A percentile compares a stretch with the other conserved stretches of the same genome.
These are phyloP conservation scores for Saccharum spontaneum DNA, from an alignment of 176 grass and related monocot genomes.

Conservation along the genomic window DNA sequence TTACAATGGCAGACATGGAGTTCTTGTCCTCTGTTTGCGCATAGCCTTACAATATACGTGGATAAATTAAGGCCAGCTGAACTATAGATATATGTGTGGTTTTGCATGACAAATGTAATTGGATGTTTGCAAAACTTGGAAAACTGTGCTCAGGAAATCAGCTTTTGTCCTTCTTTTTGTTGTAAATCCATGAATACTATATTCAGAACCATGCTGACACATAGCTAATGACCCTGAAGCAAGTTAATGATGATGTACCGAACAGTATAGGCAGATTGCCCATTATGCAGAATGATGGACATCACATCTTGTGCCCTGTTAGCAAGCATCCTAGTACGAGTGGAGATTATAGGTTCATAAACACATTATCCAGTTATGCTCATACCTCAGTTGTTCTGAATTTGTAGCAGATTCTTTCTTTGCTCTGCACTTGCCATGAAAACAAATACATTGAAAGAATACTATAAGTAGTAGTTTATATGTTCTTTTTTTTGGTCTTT, in stretches of 20 bases:
- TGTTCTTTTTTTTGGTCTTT: background rate
- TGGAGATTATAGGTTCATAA: conserved; percentile 15
- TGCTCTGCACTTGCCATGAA: background rate
- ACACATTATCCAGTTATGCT: background rate
- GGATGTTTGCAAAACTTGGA: background rate
- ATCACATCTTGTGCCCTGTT: background rate
- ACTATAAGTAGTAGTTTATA: background rate
- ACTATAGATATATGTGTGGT: background rate
- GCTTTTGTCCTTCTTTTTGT: background rate
- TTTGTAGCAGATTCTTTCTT: background rate
- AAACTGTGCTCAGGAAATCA: background rate
- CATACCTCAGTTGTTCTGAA: background rate
- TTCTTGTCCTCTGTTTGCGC: conserved; percentile 1
- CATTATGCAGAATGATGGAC: background rate
- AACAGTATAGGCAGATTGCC: background rate
- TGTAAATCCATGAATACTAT: background rate
- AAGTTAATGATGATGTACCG: background rate
- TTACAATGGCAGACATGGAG: background rate
- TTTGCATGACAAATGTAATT: background rate
- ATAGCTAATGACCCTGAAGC: background rate
- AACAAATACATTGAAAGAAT: conserved; percentile 9
- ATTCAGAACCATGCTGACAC: background rate
- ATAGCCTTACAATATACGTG: background rate
- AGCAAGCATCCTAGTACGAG: background rate
- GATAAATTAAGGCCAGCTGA: background rate